Evolutionary conservation across 345 rosid genomes (phyloP), one percentile per base, ranked within the genome.

Genomic region (Turnera subulata): DNA sequence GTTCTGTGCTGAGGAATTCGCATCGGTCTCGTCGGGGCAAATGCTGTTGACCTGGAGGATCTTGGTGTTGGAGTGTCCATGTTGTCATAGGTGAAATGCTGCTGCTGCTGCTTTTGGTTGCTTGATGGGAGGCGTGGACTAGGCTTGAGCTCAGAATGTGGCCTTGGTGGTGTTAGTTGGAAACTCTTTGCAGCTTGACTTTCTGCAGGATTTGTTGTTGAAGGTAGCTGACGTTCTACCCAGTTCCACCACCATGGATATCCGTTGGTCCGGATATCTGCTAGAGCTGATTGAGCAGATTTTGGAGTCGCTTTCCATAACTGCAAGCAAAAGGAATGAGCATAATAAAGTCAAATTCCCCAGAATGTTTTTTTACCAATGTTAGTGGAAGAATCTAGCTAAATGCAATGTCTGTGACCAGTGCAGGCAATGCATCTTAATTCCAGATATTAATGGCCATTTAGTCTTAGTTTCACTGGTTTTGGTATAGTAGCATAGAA

Each of bases 231-330:
- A 16, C 75, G 67, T 48, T 89, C 99, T 53, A 85, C 65, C 96
- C 94, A 89, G 75, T 84, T 93, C 96, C 96, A 93, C 99, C 99
- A 93, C 91, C 89, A 84, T 19, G 99, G 96, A 60, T 77, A 77
- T 23, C 83, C 88, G 0, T 77, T 83, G 4, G 89, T 35, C 53
- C 82, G 78, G 64, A 75, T 76, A 60, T 88, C 84, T 14, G 58
- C 46, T 2, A 51, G 26, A 42, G 74, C 55, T 32, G 69, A 53
- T 42, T 80, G 86, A 32, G 70, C 72, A 22, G 88, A 75, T 62
- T 65, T 89, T 0, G 80, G 80, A 57, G 77, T 76, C 50, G 78
- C 63, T 62, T 78, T 86, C 86, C 89, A 84, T 50, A 75, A 54
- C 93, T 92, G 70, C 23, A 11, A 16, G 43, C 21, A 59, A 16